Percentiles rank a stretch among this genome's conserved stretches.
phyloP scores from a whole-genome alignment of 306 rosid species.

The Bauhinia variegata region DNA sequence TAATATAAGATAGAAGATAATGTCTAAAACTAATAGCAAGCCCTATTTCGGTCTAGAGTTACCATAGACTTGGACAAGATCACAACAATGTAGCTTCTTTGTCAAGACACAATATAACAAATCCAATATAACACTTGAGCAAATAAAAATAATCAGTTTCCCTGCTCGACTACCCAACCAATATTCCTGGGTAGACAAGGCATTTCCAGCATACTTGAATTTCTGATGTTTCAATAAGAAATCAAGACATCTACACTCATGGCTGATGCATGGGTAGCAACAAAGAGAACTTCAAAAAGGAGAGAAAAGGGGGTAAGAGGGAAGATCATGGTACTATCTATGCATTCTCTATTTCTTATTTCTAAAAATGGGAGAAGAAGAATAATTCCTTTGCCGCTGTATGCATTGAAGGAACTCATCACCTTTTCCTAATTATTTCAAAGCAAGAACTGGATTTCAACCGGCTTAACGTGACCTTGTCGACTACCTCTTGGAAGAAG shows the following conservation, averaged over 20 bases:
- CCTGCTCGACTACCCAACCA: constrained; percentile 42
- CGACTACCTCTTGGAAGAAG: constrained; percentile 55
- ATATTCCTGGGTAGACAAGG: constrained; percentile 31
- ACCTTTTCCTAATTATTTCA: constrained; percentile 55
- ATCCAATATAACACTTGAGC: too few relatives aligned
- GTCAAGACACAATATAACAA: neutral
- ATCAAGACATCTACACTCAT: constrained; percentile 46
- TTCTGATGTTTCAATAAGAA: constrained; percentile 44
- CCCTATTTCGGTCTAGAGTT: too few relatives aligned
- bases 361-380: constrained; percentile 28
- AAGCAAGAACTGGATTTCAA: constrained; percentile 33
- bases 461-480: constrained; percentile 39
- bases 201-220: constrained; percentile 44
- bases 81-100: too few relatives aligned
- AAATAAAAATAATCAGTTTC: constrained; percentile 28
- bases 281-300: constrained; percentile 26
- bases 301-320: too few relatives aligned
- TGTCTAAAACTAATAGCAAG: too few relatives aligned
- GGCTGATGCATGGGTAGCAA: constrained; percentile 41
- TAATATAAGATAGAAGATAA: too few relatives aligned
- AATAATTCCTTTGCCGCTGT: constrained; percentile 53
- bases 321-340: neutral
- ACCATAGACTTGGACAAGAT: too few relatives aligned
- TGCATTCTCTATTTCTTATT: neutral
- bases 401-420: constrained; percentile 61